These are phyloP conservation scores for Iberis pinnata DNA, from an alignment of 345 rosid genomes.

Conservation along the genomic window DNA sequence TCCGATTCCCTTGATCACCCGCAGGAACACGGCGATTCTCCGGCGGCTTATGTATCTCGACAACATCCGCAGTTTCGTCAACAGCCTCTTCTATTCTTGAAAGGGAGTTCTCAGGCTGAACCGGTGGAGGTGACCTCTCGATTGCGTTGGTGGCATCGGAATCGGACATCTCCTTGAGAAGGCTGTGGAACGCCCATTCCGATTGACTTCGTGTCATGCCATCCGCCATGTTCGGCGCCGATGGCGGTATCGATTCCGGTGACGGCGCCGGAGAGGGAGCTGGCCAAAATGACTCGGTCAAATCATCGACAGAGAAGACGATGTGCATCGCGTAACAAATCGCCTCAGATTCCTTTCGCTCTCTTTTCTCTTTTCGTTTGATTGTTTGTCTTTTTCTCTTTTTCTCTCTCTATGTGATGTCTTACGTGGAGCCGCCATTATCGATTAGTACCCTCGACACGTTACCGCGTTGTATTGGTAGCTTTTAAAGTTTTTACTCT, in stretches of 20 bases:
- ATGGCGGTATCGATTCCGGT: conserved; percentile 11
- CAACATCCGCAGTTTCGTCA: conserved; percentile 33
- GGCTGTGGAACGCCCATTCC: conserved; percentile 62
- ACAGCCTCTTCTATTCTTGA: conserved; percentile 21
- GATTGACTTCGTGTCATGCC: conserved; percentile 58
- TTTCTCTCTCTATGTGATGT: neutral
- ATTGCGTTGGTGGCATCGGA: conserved; percentile 23
- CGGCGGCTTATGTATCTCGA: conserved; percentile 37
- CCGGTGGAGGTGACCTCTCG: conserved; percentile 27
- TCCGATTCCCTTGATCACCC: conserved; percentile 17
- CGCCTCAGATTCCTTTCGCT: conserved; percentile 20
- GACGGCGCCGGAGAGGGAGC: conserved; percentile 28
- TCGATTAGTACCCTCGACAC: conserved; percentile 10
- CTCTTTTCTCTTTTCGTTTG: neutral
- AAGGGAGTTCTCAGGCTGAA: conserved; percentile 31
- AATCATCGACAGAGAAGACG: conserved; percentile 61
- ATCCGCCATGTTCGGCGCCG: conserved; percentile 4
- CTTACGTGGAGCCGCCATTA: conserved; percentile 28
- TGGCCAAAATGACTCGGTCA: conserved; percentile 57
- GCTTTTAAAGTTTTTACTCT: neutral
- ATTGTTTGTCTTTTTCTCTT: neutral
- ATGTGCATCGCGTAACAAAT: conserved; percentile 39
- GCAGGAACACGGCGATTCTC: neutral
- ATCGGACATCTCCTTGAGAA: conserved; percentile 42
- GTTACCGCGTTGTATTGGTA: conserved; percentile 15